A percentile compares a stretch with the other conserved stretches of the same genome.
Evolutionary conservation across 345 rosid species (phyloP).

Genomic region (Sapria himalayana): DNA sequence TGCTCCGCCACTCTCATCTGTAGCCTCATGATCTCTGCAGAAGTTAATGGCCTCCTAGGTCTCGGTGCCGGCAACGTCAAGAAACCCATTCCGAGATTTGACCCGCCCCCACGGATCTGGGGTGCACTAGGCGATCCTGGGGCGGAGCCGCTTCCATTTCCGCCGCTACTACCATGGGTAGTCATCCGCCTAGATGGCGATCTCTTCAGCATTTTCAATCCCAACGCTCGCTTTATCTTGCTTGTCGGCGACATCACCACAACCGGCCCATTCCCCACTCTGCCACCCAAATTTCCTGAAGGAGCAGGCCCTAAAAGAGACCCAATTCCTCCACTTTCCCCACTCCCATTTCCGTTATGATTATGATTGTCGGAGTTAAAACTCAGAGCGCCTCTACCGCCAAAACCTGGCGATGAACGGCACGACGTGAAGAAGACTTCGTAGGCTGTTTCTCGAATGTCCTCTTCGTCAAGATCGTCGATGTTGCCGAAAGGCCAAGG

Average conservation of each 20-base stretch:
- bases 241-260: conserved; percentile 62
- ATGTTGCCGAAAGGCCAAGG: conserved; percentile 59
- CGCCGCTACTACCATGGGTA: conserved; percentile 10
- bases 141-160: conserved; percentile 11
- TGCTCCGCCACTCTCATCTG: conserved; percentile 89
- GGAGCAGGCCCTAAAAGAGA: conserved; percentile 4
- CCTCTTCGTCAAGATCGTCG: conserved; percentile 30
- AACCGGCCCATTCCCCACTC: conserved; percentile 15
- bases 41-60: conserved; percentile 53
- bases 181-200: conserved; percentile 57
- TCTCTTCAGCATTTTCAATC: conserved; percentile 53
- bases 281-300: conserved; percentile 9
- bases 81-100: conserved; percentile 18
- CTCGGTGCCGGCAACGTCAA: conserved; percentile 21
- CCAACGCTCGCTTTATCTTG: conserved; percentile 49
- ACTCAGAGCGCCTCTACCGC: conserved; percentile 46
- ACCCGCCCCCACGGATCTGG: conserved; percentile 1
- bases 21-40: conserved; percentile 86
- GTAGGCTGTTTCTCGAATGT: conserved; percentile 67
- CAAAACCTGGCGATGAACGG: conserved; percentile 65
- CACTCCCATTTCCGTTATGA: conserved; percentile 11
- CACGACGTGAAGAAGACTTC: conserved; percentile 82
- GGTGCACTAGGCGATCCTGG: conserved; percentile 32
- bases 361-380: conserved; percentile 38
- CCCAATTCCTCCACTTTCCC: conserved; percentile 16